Base-by-base conservation (phyloP, 2,329 filamentous ascomycete genomes). In the Graphium sp. region DNA sequence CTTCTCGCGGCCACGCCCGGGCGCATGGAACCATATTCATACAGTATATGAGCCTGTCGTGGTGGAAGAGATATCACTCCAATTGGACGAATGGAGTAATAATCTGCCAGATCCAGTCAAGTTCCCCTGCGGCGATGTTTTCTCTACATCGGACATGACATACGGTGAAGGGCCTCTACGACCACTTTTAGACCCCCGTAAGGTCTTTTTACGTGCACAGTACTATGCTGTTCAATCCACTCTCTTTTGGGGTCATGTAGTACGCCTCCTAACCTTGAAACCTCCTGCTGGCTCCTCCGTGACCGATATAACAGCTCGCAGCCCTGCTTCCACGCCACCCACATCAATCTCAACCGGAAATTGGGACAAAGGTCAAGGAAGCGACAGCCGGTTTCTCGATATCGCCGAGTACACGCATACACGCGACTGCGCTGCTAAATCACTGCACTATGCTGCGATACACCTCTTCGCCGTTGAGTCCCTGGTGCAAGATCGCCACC, bases 211-310 rank as follows among this genome's bases (percentile, higher is more conserved):
- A 13, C 32, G 38, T 3, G 36, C 38, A 3, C 38, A 40, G 26
- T 36, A 37, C 18, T 39, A 37, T 23, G 34, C 36, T 17, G 23
- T 40, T 6, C 36, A 35, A 24, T 34, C 38, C 7, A 37, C 35
- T 4, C 22, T 40, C 14, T 31, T 34, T 26, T 40, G 38, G 38
- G 32, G 33, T 4, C 36, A 32, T 21, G 38, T 40, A 6, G 35
- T 39, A 18, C 36, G 34, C 4, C 26, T 37, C 17, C 26, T 35
- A 22, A 33, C 31, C n/a, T n/a, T n/a, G n/a, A n/a, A n/a, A n/a
- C n/a, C n/a, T n/a, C n/a, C n/a, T n/a, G n/a, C n/a, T n/a, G n/a
- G n/a, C n/a, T n/a, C n/a, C n/a, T n/a, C n/a, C n/a, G n/a, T n/a
- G n/a, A n/a, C n/a, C n/a, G n/a, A n/a, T n/a, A n/a, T n/a, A n/a